Evolutionary conservation across 257 asterid genomes (phyloP), one percentile per base, ranked within the genome.

Genomic region (Solanum dulcamara): DNA sequence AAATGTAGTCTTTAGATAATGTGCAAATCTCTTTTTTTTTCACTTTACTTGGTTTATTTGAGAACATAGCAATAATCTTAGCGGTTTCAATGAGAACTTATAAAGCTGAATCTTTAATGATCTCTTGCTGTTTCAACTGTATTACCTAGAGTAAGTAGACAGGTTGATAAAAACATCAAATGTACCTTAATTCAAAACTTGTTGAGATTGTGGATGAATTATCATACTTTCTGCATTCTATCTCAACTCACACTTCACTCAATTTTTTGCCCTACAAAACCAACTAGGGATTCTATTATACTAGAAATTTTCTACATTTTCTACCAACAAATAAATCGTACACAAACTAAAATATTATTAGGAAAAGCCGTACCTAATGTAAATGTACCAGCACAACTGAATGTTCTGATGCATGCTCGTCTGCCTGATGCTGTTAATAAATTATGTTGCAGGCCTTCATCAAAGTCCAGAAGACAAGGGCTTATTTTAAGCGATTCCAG

Each of bases 401-500:
- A 1, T 17, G 2, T 70, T 28, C 18, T 48, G 28, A 9, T 48
- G 42, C 83, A 28, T 17, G 35, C 28, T 13, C 59, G 42, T 46
- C 10, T 46, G 62, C 62, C 33, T 68, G 81, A 68, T 30, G 1
- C 10, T 10, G 53, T 46, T 13, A 46, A 28, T 33, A 15, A 32
- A 68, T 44, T 64, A 53, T 72, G 59, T 37, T 83, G 35, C 86
- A 93, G 98, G 97, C 66, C 6, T 94, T 93, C 83, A 91, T 92
- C 85, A 93, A 93, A 88, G 88, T 94, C 37, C 97, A 94, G 28
- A 93, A 94, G 91, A 35, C 94, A 5, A 91, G 82, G 82, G 94
- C 96, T 9, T 94, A 94, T 86, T 94, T 88, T 72, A 93, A 94
- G 93, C 86, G 98, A 60, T 94, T 75, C 87, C 98, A 94, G 87